Percentiles rank a stretch among this genome's conserved stretches.
These are phyloP conservation scores for Alternaria sp. DNA, from an alignment of 2,329 filamentous ascomycete species.

Conservation along the genomic window DNA sequence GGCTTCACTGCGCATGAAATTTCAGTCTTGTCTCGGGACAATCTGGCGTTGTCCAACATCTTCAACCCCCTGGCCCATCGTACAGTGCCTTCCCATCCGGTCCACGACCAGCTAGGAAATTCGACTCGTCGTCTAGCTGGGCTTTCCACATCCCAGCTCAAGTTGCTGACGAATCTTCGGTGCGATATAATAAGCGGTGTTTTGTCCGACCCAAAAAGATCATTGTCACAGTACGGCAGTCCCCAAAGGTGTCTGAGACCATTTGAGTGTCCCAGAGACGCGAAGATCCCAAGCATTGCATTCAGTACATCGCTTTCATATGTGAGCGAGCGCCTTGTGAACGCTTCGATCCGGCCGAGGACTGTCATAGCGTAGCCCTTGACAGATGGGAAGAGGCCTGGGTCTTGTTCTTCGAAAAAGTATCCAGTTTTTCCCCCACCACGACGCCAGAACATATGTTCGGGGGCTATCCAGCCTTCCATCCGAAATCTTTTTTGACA, in stretches of 20 bases:
- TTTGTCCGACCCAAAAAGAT: background rate
- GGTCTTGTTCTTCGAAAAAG: background rate
- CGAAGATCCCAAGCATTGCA: background rate
- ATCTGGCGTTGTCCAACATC: background rate
- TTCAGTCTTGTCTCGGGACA: no score
- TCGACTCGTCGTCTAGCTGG: background rate
- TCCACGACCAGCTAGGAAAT: background rate
- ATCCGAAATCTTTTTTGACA: background rate
- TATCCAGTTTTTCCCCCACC: background rate
- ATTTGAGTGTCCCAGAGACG: background rate
- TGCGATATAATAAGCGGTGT: background rate
- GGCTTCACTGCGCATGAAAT: no score
- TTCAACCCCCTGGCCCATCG: background rate
- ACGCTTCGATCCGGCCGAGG: background rate
- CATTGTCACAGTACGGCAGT: background rate
- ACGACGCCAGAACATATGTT: background rate
- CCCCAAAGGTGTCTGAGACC: background rate
- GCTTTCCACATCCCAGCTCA: background rate
- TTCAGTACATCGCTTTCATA: background rate
- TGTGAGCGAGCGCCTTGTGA: background rate
- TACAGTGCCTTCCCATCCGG: background rate
- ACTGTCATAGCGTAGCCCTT: background rate
- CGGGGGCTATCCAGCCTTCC: background rate
- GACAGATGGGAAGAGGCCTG: background rate
- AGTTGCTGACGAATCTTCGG: background rate